Percentiles rank a stretch among this genome's conserved stretches.
Conservation (phyloP, 2,329 filamentous ascomycete species). For the Fusarium brachygibbosum region DNA sequence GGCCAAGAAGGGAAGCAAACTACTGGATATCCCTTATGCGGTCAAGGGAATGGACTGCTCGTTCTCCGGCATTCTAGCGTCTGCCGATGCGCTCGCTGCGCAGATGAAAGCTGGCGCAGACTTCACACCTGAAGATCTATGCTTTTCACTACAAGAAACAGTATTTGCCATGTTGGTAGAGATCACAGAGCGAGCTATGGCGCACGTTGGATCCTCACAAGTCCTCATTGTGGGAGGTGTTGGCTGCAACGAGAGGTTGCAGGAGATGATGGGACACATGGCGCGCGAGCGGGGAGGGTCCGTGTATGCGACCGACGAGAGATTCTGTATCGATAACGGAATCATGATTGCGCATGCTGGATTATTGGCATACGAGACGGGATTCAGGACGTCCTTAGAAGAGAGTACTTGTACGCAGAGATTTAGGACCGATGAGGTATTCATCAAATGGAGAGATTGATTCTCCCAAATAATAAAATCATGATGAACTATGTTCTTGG, state of each 20-base stretch:
- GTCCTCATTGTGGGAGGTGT: slow-evolving; percentile 97
- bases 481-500: slow-evolving; percentile 4
- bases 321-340: slow-evolving; percentile 98
- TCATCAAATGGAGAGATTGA: slow-evolving; percentile 81
- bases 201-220: slow-evolving; percentile 90
- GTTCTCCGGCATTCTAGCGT: slow-evolving; percentile 91
- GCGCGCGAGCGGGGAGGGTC: slow-evolving; percentile 87
- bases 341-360: slow-evolving; percentile 99
- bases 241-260: slow-evolving; percentile 92
- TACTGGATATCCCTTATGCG: slow-evolving; percentile 92
- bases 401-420: slow-evolving; percentile 89
- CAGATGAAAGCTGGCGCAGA: slow-evolving; percentile 69
- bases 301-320: slow-evolving; percentile 94
- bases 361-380: slow-evolving; percentile 84
- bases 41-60: slow-evolving; percentile 99
- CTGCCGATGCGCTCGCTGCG: slow-evolving; percentile 82
- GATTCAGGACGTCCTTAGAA: slow-evolving; percentile 80
- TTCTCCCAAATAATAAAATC: slow-evolving; percentile 3
- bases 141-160: slow-evolving; percentile 95
- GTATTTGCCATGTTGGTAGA: slow-evolving; percentile 98
- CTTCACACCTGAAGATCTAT: slow-evolving; percentile 86
- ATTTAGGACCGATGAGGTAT: slow-evolving; percentile 85
- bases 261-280: slow-evolving; percentile 99
- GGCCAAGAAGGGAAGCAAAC: slow-evolving; percentile 77
- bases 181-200: slow-evolving; percentile 98